A percentile compares a stretch with the other conserved stretches of the same genome.
Evolutionary conservation across 179 eudicot genomes (phyloP).

Genomic region (Heliamphora ciliata): DNA sequence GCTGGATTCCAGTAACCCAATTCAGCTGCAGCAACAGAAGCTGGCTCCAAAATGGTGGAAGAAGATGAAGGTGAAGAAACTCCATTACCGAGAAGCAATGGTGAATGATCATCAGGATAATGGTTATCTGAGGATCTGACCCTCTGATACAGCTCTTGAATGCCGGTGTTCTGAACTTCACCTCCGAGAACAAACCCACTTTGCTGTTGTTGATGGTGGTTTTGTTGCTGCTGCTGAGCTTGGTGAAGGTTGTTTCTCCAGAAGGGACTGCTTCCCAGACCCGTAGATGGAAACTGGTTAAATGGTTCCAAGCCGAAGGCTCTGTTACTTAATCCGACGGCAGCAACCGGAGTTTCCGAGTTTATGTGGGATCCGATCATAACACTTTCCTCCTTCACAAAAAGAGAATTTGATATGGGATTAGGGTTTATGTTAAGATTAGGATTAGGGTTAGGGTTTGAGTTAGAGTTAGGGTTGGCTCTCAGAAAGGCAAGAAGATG

Average conservation of each 20-base stretch:
- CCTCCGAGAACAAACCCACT: constrained; percentile 26
- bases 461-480: constrained; percentile 37
- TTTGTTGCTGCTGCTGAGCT: constrained; percentile 1
- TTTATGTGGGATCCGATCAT: constrained; percentile 22
- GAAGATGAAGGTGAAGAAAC: constrained; percentile 30
- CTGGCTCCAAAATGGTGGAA: constrained; percentile 34
- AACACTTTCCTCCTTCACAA: constrained; percentile 23
- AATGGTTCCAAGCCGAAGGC: constrained; percentile 27
- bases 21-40: constrained; percentile 36
- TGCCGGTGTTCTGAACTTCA: constrained; percentile 33
- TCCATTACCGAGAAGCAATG: constrained; percentile 13
- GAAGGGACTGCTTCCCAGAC: constrained; percentile 22
- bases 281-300: constrained; percentile 26
- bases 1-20: constrained; percentile 38
- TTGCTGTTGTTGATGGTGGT: constrained; percentile 21
- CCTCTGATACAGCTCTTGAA: constrained; percentile 53
- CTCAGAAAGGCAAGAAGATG: constrained; percentile 54
- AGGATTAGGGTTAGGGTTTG: constrained; percentile 35
- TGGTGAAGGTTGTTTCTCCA: constrained; percentile 29
- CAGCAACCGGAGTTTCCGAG: constrained; percentile 1
- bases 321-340: constrained; percentile 20
- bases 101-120: constrained; percentile 26
- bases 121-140: constrained; percentile 38
- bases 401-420: constrained; percentile 5
- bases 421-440: too few species aligned